These are phyloP conservation scores for Dichomitus squalens DNA, from an alignment of 1,284 basidiomycete species.

Conservation along the genomic window DNA sequence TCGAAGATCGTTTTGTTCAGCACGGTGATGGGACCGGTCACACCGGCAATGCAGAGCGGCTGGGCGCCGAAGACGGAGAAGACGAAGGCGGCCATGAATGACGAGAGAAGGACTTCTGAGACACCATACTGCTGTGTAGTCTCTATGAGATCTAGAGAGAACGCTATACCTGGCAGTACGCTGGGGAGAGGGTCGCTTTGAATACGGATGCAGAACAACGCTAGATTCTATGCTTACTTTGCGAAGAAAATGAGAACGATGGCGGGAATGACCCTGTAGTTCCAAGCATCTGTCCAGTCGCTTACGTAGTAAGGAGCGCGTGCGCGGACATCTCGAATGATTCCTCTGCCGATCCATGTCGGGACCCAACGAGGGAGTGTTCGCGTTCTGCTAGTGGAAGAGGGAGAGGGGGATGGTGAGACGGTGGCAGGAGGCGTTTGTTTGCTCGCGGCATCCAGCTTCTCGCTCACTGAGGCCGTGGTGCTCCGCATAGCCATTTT, in stretches of 20 bases:
- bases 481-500: no score
- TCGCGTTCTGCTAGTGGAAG: constrained; percentile 15
- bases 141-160: constrained; percentile 92
- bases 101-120: constrained; percentile 80
- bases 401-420: constrained; percentile 18
- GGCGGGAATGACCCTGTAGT: constrained; percentile 80
- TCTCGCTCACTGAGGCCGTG: no score
- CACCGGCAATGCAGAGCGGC: constrained; percentile 91
- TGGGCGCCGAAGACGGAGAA: constrained; percentile 91
- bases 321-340: constrained; percentile 75
- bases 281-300: constrained; percentile 91
- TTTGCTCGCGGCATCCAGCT: no score
- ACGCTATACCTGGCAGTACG: constrained; percentile 89
- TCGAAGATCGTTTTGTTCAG: constrained; percentile 91
- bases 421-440: no score
- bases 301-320: constrained; percentile 81
- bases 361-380: constrained; percentile 15
- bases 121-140: constrained; percentile 91
- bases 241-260: constrained; percentile 80
- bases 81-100: constrained; percentile 90
- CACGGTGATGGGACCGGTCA: constrained; percentile 90
- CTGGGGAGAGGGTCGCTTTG: constrained; percentile 35
- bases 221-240: constrained; percentile 55
- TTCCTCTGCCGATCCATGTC: constrained; percentile 64
- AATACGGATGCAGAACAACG: not conserved